Evolutionary conservation across 441 rosid genomes (phyloP), one percentile per base, ranked within the genome.

Genomic region (Euphorbia corollata): DNA sequence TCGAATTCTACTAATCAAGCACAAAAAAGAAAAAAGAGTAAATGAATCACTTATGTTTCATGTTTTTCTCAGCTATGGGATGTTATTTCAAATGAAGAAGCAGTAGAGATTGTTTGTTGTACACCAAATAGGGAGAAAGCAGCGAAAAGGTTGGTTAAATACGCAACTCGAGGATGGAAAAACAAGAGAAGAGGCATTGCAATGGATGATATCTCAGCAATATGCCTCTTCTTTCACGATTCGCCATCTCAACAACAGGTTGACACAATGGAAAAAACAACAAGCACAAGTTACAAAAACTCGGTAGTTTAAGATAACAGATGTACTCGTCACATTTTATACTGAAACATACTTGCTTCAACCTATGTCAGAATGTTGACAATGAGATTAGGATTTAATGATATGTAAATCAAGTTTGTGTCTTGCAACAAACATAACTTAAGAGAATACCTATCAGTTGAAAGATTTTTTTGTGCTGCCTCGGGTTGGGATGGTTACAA

Each of bases 121-220:
- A 72, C 82, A 4, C 68, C 72, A 11, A 82, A 85, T 3, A 80
- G 87, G 75, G 83, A 80, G 47, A 87, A 77, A 69, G 73, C 92
- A 1, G 96, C 97, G 0, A 88, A 85, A 74, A 82, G 65, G 67
- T 73, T 92, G 65, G 96, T 88, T 61, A 77, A 92, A 75, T 75
- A 75, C 38, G 98, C 96, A 1, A 81, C 64, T 61, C 78, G 72
- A 0, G 90, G 88, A 19, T 92, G 96, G 96, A 90, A 84, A 78
- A 76, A 62, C 45, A 90, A 85, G 85, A 88, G 76, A 74, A 78
- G 76, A 59, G 88, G 87, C 64, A 73, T 85, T 3, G 96, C 91
- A 39, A 80, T 83, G 83, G 97, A 90, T 75, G 98, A 92, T 72
- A 85, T 90, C 53, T 90, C 98, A 43, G 98, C 84, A 60, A 82